Conservation (phyloP, 257 asterid genomes). For the Nicotiana undulata region DNA sequence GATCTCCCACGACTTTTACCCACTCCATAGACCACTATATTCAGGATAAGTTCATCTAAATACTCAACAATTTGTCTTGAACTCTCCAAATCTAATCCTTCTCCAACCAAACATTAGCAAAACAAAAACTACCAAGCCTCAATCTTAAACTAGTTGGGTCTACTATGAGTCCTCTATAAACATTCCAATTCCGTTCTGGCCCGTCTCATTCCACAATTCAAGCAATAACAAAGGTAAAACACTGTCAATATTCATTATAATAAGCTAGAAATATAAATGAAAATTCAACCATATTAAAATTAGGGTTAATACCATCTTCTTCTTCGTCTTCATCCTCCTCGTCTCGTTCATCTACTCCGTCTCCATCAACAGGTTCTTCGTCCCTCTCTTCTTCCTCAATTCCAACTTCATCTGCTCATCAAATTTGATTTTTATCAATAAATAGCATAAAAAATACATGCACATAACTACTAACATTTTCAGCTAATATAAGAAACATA, state of each 20-base stretch:
- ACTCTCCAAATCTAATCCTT: not conserved
- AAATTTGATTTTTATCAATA: not conserved
- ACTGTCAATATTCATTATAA: not conserved
- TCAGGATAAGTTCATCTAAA: too few species aligned
- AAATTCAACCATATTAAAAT: not conserved
- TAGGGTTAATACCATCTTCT: conserved; percentile 49
- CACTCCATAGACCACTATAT: too few species aligned
- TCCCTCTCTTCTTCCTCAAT: conserved; percentile 70
- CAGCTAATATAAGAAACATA: not conserved
- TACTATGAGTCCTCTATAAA: too few species aligned
- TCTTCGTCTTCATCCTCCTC: conserved; percentile 83
- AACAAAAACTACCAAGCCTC: too few species aligned
- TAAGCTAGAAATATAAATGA: not conserved
- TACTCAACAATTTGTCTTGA: too few species aligned
- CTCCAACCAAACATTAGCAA: not conserved
- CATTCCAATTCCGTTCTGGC: too few species aligned
- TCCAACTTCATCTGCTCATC: conserved; percentile 50
- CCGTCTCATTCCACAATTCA: too few species aligned
- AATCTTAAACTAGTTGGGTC: too few species aligned
- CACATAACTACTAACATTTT: not conserved
- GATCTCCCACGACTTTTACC: too few species aligned
- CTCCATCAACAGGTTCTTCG: conserved; percentile 52
- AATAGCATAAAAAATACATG: not conserved
- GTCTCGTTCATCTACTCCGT: conserved; percentile 33
- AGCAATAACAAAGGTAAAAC: not conserved